Evolutionary conservation across 1,139 yeast species (phyloP).

Genomic region (Candida smagusa): DNA sequence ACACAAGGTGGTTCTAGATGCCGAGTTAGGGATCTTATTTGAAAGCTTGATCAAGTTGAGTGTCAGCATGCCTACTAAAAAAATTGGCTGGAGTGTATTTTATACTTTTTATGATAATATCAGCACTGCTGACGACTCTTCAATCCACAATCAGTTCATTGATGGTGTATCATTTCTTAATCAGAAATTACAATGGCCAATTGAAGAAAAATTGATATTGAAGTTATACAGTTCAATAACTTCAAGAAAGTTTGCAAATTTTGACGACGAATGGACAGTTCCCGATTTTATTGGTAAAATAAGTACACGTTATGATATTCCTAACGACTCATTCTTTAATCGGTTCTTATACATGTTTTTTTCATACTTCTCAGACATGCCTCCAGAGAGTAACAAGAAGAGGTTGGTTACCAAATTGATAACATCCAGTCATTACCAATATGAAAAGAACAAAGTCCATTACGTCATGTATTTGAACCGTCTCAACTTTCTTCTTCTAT

Average conservation of each 20-base stretch:
- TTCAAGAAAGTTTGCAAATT: constrained; percentile 35
- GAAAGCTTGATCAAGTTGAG: constrained; percentile 16
- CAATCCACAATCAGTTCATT: constrained; percentile 24
- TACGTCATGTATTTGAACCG: constrained; percentile 36
- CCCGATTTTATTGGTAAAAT: constrained; percentile 27
- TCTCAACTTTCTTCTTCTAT: constrained; percentile 33
- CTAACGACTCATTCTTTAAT: constrained; percentile 35
- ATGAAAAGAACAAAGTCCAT: constrained; percentile 22
- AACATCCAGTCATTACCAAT: constrained; percentile 36
- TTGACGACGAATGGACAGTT: constrained; percentile 29
- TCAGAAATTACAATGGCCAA: constrained; percentile 31
- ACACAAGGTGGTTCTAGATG: constrained; percentile 7
- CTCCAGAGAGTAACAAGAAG: constrained; percentile 25
- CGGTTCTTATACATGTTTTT: constrained; percentile 36
- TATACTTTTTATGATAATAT: constrained; percentile 19
- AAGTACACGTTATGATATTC: constrained; percentile 30
- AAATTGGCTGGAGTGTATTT: constrained; percentile 25
- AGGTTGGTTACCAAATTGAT: constrained; percentile 36
- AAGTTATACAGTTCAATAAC: constrained; percentile 31
- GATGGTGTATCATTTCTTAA: constrained; percentile 28
- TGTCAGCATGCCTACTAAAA: constrained; percentile 10
- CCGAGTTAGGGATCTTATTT: constrained; percentile 12
- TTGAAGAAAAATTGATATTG: constrained; percentile 33
- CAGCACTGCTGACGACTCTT: constrained; percentile 13
- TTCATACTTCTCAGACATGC: constrained; percentile 30